Evolutionary conservation across 192 early-diverging fungal genomes (phyloP).

Genomic region (Umbelopsis isabellina): DNA sequence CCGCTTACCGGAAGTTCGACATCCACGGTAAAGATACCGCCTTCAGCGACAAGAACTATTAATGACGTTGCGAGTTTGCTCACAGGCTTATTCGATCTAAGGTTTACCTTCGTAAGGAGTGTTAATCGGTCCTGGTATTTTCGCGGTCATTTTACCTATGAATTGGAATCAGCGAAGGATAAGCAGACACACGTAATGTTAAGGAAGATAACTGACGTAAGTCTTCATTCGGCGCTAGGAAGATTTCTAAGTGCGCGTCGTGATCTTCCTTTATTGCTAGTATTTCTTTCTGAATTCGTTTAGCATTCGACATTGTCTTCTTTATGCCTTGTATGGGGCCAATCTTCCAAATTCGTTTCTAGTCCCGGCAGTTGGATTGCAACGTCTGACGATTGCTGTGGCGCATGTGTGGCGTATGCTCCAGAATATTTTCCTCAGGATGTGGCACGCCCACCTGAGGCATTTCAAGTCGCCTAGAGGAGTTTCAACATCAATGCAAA

Average conservation of each 20-base stretch:
- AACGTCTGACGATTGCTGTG: too few species aligned
- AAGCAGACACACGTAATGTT: neutral
- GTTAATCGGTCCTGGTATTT: constrained; percentile 27
- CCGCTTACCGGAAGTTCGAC: constrained; percentile 17
- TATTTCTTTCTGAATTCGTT: constrained; percentile 14
- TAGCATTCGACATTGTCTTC: neutral
- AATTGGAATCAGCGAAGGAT: neutral
- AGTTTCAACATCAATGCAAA: too few species aligned
- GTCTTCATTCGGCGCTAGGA: neutral
- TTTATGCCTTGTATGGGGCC: too few species aligned
- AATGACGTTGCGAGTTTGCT: too few species aligned
- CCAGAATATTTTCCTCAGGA: too few species aligned
- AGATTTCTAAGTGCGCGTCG: neutral
- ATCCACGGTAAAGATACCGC: constrained; percentile 27
- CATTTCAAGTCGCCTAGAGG: too few species aligned
- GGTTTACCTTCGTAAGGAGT: constrained; percentile 34
- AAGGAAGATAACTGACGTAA: neutral
- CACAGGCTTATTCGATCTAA: neutral
- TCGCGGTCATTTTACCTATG: constrained; percentile 9
- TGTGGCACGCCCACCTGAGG: too few species aligned
- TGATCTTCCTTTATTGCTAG: neutral
- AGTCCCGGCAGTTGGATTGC: too few species aligned
- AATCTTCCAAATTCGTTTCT: too few species aligned
- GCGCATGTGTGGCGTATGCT: too few species aligned
- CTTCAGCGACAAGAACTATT: neutral